phyloP scores from a whole-genome alignment of 2,329 filamentous ascomycete genomes.

The Cercospora canescens region DNA sequence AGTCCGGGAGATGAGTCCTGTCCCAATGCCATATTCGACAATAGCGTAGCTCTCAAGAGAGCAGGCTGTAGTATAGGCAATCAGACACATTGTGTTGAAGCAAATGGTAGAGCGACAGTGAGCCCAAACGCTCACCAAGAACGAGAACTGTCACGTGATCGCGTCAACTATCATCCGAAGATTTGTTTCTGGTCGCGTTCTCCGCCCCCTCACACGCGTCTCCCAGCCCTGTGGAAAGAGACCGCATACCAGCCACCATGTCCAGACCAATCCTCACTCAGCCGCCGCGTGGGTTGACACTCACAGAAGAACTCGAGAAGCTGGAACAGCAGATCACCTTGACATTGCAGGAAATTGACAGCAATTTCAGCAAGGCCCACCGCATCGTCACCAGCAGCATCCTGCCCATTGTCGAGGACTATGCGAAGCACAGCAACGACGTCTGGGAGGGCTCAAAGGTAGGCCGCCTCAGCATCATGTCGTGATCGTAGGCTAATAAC shows the following conservation, averaged over 20 bases:
- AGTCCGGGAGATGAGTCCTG: no score
- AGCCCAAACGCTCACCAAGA: no score
- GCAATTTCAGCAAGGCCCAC: conserved; percentile 96
- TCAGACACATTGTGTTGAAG: no score
- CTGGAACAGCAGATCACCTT: conserved; percentile 96
- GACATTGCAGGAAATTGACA: conserved; percentile 97
- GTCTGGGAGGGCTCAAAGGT: conserved; percentile 98
- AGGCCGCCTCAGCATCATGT: not conserved
- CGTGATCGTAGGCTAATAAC: conserved; percentile 8
- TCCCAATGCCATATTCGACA: no score
- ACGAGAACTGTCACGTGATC: not conserved
- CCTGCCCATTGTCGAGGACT: conserved; percentile 89
- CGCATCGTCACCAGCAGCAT: conserved; percentile 94
- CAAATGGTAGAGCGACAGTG: no score
- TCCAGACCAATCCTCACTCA: conserved; percentile 34
- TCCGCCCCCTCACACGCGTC: not conserved
- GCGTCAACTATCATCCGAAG: not conserved
- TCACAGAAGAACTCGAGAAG: conserved; percentile 94
- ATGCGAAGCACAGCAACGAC: conserved; percentile 86
- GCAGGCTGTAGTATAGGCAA: no score
- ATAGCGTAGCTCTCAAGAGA: no score
- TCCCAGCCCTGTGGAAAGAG: not conserved
- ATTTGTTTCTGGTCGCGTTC: conserved; percentile 3
- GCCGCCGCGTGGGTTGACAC: conserved; percentile 64
- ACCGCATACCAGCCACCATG: conserved; percentile 5